Evolutionary conservation across 768 basidiomycete species (phyloP), one percentile per base, ranked within the genome.

Genomic region (Termitomyces titanicus): DNA sequence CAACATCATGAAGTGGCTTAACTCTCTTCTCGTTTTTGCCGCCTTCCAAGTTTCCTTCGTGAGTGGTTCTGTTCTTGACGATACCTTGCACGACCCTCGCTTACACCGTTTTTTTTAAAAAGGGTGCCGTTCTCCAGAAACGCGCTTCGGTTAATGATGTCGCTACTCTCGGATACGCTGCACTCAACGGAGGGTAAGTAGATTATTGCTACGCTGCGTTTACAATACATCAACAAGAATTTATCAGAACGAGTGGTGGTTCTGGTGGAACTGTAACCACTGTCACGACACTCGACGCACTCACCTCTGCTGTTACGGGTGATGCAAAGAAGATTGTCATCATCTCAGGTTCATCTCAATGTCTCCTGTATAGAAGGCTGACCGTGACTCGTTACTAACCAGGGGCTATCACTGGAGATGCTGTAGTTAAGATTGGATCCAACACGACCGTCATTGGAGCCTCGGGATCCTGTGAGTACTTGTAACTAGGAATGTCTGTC

Each of bases 401-500:
- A 77, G 75, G 77, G 35, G 72, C 69, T 8, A 76, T 79, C 47
- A 73, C 75, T 33, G 78, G 78, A n/a, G 67, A 73, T 55, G 55
- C 66, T 22, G 76, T 73, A 22, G 71, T 79, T 42, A 72, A 66
- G 39, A 65, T 77, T 43, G 78, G 78, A 12, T 69, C 72, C 12
- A 77, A 79, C 65, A 79, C 75, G 10, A 72, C 76, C 13, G 62
- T 79, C 44, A 59, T 79, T 48, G 77, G 78, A 29, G 66, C 67
- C 46, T 44, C 53, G 17, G 77, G 76, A 24, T 75, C 76, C 15
- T 59, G 76, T 77, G 58, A 45, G 72, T 60, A 8, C 24, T 39
- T 24, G 42, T 24, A 25, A 25, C 3, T 0, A 35, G 2, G 18
- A 27, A 27, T 24, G 25, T 5, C 24, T 13, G 56, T 29, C 42